Base-by-base conservation (phyloP, 2,329 filamentous ascomycete genomes). In the Ascocoryne sarcoides region DNA sequence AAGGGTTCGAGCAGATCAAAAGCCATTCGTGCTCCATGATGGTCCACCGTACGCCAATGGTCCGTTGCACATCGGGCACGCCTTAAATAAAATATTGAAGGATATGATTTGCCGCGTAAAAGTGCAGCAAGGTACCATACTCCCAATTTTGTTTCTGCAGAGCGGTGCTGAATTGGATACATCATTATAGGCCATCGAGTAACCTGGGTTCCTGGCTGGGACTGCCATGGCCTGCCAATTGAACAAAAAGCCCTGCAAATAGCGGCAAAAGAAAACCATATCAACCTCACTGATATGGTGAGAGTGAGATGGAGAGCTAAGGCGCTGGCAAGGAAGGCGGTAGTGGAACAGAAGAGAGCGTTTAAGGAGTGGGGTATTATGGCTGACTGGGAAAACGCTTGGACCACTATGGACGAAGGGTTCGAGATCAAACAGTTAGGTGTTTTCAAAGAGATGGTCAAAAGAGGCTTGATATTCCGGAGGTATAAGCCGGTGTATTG, bases 1-100 rank as follows among this genome's bases (percentile, higher is more conserved):
- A 41, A 43, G 44, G 4, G 47, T 51, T 37, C 52, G 55, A 14
- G 43, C 48, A 45, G 43, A 33, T 14, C 46, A 56, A 23, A 49
- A 75, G 32, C 69, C 72, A 0, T 98, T 96, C 50, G 68, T 88
- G 2, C 70, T 98, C 7, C 92, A 96, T 59, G 92, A 98, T 77
- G 92, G 92, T 0, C 92, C 92, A 0, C 92, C 92, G 0, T 98
- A 96, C 61, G 92, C 92, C 48, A 98, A 98, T 65, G 92, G 92
- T 10, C 75, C 74, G 32, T 73, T 98, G 8, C 92, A 98, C 58
- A 79, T 93, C 45, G 92, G 92, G 2, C 92, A 98, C 68, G 88
- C 92, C 26, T 68, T 98, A 58, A 98, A 98, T 65, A 98, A 98
- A 66, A 82, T 96, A 52, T 70, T 95, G 44, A 98, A 98, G 68